Base-by-base conservation (phyloP, 257 asterid species). In the Cynanchum wilfordii region DNA sequence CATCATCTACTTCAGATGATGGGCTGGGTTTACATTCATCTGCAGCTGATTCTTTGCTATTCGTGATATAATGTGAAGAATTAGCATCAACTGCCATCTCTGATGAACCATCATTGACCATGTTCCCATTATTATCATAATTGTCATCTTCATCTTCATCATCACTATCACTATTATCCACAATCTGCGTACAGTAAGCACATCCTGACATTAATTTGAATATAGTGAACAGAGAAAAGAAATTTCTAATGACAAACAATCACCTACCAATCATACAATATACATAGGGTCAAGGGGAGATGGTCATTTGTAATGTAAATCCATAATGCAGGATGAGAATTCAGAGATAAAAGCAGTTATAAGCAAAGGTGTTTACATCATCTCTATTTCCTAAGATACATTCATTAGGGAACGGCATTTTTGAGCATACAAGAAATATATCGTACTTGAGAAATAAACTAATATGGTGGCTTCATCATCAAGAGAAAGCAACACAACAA, bases 1-100 rank as follows among this genome's bases (percentile, higher is more conserved):
- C 96, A 11, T 87, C 92, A 10, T 58, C 89, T n/a, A 58, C 83
- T 70, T 74, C 80, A 52, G 86, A 74, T 1, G 20, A 82, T 45
- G 55, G 75, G 12, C 70, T 68, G 8, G 11, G 60, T 63, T 54
- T 57, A 36, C 80, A 68, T 16, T 60, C 87, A 50, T 63, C 73
- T 6, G 69, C 29, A 33, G 30, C 40, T 16, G 27, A 66, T 51
- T 58, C 79, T 60, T 50, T 78, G 36, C 59, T 71, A 66, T 19
- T 45, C 44, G 27, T 66, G 58, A 44, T 79, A 42, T 76, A 24
- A 20, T 73, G 73, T 4, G 76, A n/a, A 71, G 71, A 73, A 17
- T 81, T 78, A 42, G 63, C 81, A 69, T 90, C 97, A 67, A 84
- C 82, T 30, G 47, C 47, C 47, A 42, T 42, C 47, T 42, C 47